Conservation (phyloP, 305 asterid species). For the Solanum hybrid region DNA sequence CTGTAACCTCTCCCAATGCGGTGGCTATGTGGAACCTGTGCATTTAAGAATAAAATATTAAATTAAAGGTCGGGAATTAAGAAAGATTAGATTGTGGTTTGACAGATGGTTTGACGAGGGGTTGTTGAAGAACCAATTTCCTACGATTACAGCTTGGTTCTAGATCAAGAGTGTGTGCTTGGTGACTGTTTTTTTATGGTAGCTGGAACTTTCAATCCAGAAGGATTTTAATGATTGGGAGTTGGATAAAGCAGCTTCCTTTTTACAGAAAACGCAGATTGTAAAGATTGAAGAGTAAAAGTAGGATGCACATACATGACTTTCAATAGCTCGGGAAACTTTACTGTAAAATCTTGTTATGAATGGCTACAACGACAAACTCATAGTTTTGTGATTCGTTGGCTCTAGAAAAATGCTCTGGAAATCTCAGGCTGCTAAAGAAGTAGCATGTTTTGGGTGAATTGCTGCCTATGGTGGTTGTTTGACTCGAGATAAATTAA, state of each 20-base stretch:
- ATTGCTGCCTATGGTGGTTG: not conserved
- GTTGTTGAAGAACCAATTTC: not conserved
- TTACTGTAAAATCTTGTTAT: not conserved
- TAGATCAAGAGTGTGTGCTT: not conserved
- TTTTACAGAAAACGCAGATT: not conserved
- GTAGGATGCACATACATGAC: not conserved
- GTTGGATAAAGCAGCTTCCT: not conserved
- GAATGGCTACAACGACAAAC: not conserved
- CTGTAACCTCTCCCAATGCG: not conserved
- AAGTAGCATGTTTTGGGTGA: not conserved
- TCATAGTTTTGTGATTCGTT: not conserved
- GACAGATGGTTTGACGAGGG: not conserved
- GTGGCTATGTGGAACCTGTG: not conserved
- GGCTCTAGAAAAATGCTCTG: not conserved
- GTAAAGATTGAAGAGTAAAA: not conserved
- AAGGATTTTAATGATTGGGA: not conserved
- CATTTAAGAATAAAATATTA: not conserved
- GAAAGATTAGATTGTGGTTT: not conserved
- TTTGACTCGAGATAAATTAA: not conserved
- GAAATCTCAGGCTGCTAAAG: not conserved
- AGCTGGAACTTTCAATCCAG: not conserved
- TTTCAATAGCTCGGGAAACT: not conserved
- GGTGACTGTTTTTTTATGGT: not conserved
- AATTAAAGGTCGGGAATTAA: not conserved
- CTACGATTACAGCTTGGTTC: not conserved